Base-by-base conservation (phyloP, 164 flowering plant species). In the Tinospora cordifolia region DNA sequence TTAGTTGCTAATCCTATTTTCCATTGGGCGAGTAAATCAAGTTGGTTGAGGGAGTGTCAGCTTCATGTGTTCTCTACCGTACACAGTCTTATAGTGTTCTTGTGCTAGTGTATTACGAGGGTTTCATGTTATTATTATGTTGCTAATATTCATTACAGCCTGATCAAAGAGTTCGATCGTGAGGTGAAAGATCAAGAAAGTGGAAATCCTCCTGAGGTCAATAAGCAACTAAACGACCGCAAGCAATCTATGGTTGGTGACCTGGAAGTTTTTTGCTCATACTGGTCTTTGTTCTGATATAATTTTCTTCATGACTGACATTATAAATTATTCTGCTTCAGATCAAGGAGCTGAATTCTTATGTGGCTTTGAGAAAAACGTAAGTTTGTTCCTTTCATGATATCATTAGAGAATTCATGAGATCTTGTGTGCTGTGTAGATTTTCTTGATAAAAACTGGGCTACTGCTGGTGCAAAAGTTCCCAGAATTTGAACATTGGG, bases 301-400 rank as follows among this genome's bases (percentile, higher is more conserved):
- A n/a, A 64, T 19, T 1, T 64, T 30, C 22, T 64, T 8, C 15
- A 24, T 24, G 44, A 15, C 17, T 75, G 51, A 78, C 40, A 17
- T 9, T 68, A 3, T 69, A 57, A 34, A 62, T 8, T 76, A 9
- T 40, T 6, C 26, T 75, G 69, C 78, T 81, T 84, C 93, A 94
- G 99, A 92, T 94, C 78, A 94, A 94, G 78, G 99, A 94, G 83
- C 79, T 94, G 75, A 94, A 92, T 76, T 92, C 99, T 38, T 94
- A 88, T 79, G 98, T 94, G 72, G 89, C 87, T 62, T 80, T 92
- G 79, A 86, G 99, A 72, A 92, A 94, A 86, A 92, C 92, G 97
- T 94, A 81, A 87, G 96, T 83, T 71, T 22, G 40, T 58, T 70
- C 17, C 17, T n/a, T 38, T 36, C 14, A 11, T 22, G 34, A 41